Conservation (phyloP, 345 rosid species). For the Aurinia saxatilis region DNA sequence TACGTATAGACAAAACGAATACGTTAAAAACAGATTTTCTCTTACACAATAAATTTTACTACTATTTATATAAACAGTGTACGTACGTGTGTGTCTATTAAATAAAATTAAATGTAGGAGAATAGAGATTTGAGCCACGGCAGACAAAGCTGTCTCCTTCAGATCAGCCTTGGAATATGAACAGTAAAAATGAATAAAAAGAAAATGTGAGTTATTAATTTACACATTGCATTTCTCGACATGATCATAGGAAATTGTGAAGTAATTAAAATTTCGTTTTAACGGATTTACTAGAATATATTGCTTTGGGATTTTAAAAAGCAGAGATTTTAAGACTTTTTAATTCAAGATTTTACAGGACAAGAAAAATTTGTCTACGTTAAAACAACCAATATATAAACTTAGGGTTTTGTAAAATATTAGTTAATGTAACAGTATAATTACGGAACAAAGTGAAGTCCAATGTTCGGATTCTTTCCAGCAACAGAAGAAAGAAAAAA, state of each 20-base stretch:
- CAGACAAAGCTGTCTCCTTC: constrained; percentile 35
- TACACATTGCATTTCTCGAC: constrained; percentile 25
- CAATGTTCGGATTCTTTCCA: constrained; percentile 25
- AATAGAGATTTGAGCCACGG: constrained; percentile 30
- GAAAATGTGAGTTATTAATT: background rate
- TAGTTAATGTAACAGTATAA: constrained; percentile 19
- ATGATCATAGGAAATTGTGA: constrained; percentile 23
- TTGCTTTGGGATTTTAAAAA: constrained; percentile 26
- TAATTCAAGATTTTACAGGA: background rate
- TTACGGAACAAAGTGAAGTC: constrained; percentile 23
- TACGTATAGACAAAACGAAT: constrained; percentile 17
- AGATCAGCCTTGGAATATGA: constrained; percentile 33
- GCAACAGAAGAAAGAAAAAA: constrained; percentile 7
- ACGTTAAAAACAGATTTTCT: constrained; percentile 6
- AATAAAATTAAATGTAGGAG: constrained; percentile 19
- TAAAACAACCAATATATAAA: constrained; percentile 18
- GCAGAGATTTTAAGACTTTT: constrained; percentile 14
- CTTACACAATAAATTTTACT: background rate
- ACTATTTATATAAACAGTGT: constrained; percentile 1
- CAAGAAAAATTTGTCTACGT: constrained; percentile 4
- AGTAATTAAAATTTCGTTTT: constrained; percentile 1
- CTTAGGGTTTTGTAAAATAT: constrained; percentile 18
- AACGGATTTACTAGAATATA: constrained; percentile 7
- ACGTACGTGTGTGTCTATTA: constrained; percentile 23
- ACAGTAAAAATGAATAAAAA: constrained; percentile 3